These are phyloP conservation scores for Lactuca saligna DNA, from an alignment of 129 eudicot genomes.

Conservation along the genomic window DNA sequence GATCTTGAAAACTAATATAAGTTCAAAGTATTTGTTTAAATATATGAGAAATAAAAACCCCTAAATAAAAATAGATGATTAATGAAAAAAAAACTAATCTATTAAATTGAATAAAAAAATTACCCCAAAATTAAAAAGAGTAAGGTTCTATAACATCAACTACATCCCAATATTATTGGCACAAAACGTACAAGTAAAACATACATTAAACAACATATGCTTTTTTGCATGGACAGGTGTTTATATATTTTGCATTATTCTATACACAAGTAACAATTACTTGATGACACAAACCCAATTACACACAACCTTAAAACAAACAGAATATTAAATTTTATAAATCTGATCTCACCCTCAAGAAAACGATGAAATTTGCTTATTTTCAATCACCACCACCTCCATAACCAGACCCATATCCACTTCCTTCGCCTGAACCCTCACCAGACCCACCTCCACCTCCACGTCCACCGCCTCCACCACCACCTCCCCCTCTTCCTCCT, in stretches of 20 bases:
- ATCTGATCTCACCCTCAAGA: background rate
- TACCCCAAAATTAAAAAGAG: no score
- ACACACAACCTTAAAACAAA: no score
- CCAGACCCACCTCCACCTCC: slow-evolving; percentile 49
- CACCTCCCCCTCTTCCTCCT: slow-evolving; percentile 40
- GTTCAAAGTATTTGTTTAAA: no score
- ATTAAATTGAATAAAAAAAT: no score
- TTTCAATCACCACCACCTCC: slow-evolving; percentile 53
- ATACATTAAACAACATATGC: background rate
- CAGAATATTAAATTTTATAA: background rate
- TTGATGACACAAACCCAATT: background rate
- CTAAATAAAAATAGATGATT: no score
- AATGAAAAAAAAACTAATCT: no score
- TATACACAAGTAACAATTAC: background rate
- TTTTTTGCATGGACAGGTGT: slow-evolving; percentile 5
- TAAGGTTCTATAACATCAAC: no score
- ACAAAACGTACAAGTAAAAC: background rate
- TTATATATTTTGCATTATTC: background rate
- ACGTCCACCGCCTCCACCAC: slow-evolving; percentile 49
- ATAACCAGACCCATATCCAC: slow-evolving; percentile 55
- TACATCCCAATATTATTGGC: background rate
- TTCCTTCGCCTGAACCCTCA: slow-evolving; percentile 51
- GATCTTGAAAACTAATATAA: no score
- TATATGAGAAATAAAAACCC: no score
- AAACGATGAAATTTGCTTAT: slow-evolving; percentile 1